These are phyloP conservation scores for Backusella liffmaniae DNA, from an alignment of 192 early-diverging fungal species.

Conservation along the genomic window DNA sequence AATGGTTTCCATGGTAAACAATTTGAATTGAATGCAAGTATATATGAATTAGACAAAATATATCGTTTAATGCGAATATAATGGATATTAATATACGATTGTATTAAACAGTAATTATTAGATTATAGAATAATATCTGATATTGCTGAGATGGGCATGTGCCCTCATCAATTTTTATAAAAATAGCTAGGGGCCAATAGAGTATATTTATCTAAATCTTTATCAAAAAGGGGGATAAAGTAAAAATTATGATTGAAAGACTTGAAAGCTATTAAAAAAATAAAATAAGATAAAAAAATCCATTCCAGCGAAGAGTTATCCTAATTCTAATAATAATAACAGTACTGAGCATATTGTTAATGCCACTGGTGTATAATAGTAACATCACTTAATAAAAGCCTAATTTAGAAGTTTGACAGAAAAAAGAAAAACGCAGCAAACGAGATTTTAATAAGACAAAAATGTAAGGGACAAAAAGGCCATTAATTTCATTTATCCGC, in stretches of 20 bases:
- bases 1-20: neutral
- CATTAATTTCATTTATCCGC: neutral
- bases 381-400: neutral
- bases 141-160: neutral
- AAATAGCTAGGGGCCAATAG: neutral
- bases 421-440: neutral
- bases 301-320: neutral
- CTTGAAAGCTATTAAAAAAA: neutral
- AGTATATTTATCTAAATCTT: neutral
- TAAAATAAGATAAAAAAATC: neutral
- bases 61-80: no score
- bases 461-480: neutral
- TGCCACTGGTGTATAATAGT: neutral
- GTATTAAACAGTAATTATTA: neutral
- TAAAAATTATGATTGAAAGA: neutral
- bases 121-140: neutral
- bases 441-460: neutral
- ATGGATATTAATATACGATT: neutral
- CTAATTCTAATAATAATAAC: neutral
- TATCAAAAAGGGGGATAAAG: neutral
- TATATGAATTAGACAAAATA: neutral
- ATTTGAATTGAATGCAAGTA: neutral
- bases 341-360: neutral
- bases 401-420: slow-evolving; percentile 9
- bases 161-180: neutral